Conservation (phyloP, 768 basidiomycete species). For the Pleurotus tuber-regium region DNA sequence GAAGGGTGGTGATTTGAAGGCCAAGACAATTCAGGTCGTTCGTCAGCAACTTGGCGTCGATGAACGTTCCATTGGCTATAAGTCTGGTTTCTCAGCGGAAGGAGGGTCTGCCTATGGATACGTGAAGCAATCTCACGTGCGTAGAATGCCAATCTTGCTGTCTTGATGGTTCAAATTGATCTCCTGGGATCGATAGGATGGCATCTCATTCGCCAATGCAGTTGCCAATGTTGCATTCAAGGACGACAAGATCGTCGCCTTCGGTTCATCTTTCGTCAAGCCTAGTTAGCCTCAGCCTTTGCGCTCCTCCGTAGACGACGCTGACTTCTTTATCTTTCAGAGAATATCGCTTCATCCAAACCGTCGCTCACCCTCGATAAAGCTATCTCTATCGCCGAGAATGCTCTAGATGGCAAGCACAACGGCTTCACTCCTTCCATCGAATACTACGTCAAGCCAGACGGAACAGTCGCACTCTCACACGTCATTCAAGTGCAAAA, state of each 20-base stretch:
- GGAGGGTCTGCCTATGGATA: constrained; percentile 24
- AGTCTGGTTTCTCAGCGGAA: constrained; percentile 23
- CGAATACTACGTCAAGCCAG: constrained; percentile 33
- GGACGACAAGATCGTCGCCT: constrained; percentile 37
- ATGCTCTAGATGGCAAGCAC: constrained; percentile 35
- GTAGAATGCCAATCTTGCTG: neutral
- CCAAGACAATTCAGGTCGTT: constrained; percentile 23
- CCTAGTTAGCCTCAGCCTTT: constrained; percentile 28
- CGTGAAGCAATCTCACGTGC: constrained; percentile 25
- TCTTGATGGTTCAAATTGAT: neutral
- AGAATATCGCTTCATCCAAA: constrained; percentile 28
- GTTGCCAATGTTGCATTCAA: constrained; percentile 45
- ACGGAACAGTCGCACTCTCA: constrained; percentile 35
- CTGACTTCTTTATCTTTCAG: constrained; percentile 9
- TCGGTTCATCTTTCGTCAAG: constrained; percentile 46
- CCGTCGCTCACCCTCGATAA: constrained; percentile 32
- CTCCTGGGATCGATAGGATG: constrained; percentile 18
- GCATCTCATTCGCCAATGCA: constrained; percentile 32
- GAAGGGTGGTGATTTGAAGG: constrained; percentile 18
- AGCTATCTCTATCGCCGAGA: constrained; percentile 36
- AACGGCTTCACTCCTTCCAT: constrained; percentile 35
- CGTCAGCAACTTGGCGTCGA: constrained; percentile 21
- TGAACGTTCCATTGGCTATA: constrained; percentile 18
- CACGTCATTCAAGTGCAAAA: constrained; percentile 34
- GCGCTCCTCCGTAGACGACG: neutral